Percentiles rank a stretch among this genome's conserved stretches.
Evolutionary conservation across 768 basidiomycete genomes (phyloP).

Genomic region (Lyophyllum semitale): DNA sequence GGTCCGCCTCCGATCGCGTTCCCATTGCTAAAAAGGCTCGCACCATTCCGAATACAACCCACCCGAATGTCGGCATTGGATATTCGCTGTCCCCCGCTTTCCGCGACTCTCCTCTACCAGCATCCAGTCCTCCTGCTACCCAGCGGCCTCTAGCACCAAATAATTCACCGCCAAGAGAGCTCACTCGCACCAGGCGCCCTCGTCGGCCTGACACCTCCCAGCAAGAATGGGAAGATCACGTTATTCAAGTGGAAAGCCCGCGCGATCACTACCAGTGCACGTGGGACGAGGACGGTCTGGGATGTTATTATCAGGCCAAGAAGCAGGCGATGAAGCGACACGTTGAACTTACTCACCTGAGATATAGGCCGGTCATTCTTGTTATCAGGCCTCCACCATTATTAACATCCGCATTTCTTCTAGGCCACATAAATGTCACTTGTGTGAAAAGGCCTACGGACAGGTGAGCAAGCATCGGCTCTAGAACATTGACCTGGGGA

Average conservation of each 20-base stretch:
- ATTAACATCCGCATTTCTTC: not conserved
- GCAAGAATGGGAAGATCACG: conserved; percentile 16
- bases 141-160: not conserved
- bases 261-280: conserved; percentile 12
- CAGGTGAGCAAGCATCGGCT: conserved; percentile 12
- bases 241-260: not conserved
- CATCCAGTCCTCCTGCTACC: not conserved
- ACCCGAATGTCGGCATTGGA: not conserved
- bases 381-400: not conserved
- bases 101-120: not conserved
- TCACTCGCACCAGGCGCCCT: not conserved
- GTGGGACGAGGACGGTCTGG: conserved; percentile 7
- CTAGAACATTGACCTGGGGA: not conserved
- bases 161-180: not conserved
- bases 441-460: conserved; percentile 16
- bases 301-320: conserved; percentile 18
- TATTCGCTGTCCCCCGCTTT: not conserved
- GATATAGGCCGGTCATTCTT: conserved; percentile 12
- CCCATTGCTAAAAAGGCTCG: conserved; percentile 8
- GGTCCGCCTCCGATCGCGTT: not conserved
- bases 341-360: conserved; percentile 24
- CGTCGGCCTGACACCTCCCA: not conserved
- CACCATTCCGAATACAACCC: not conserved
- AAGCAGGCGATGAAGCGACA: conserved; percentile 26
- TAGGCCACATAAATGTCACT: conserved; percentile 19